Percentiles rank a stretch among this genome's conserved stretches.
Evolutionary conservation across 768 basidiomycete genomes (phyloP).

Genomic region (Kwoniella sp.): DNA sequence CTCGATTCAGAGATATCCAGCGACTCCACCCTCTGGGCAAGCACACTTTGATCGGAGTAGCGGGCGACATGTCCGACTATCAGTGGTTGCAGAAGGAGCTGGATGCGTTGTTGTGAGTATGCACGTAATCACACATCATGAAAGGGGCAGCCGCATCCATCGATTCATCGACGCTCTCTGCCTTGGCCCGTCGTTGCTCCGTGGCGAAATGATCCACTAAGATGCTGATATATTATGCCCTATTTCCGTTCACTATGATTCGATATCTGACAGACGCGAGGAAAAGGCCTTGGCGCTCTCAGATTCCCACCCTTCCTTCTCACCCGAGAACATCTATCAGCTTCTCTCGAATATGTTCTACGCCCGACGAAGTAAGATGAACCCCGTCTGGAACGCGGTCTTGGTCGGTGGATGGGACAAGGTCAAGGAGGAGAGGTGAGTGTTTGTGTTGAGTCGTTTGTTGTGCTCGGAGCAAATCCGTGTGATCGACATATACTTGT

Average conservation of each 20-base stretch:
- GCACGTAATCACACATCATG: no score
- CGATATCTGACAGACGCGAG: constrained; percentile 58
- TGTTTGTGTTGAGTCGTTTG: background rate
- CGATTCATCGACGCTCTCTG: background rate
- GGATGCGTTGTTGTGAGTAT: constrained; percentile 67
- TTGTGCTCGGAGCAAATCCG: no score
- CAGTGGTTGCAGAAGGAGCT: constrained; percentile 84
- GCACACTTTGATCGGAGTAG: constrained; percentile 84
- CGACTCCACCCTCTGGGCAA: constrained; percentile 82
- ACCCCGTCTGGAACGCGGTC: constrained; percentile 94
- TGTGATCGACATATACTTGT: no score
- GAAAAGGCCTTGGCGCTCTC: constrained; percentile 64
- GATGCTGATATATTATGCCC: background rate
- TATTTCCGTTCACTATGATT: background rate
- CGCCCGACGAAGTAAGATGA: constrained; percentile 76
- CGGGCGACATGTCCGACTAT: constrained; percentile 97
- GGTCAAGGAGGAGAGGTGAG: constrained; percentile 67
- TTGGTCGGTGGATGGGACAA: constrained; percentile 90
- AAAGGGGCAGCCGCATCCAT: background rate
- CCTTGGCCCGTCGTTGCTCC: background rate
- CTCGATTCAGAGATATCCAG: constrained; percentile 90
- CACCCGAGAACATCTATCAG: constrained; percentile 88
- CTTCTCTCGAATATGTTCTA: constrained; percentile 92
- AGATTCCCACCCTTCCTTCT: constrained; percentile 78
- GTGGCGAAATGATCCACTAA: background rate